phyloP scores from a whole-genome alignment of 176 grass and related monocot genomes.

The Carex cristatella region DNA sequence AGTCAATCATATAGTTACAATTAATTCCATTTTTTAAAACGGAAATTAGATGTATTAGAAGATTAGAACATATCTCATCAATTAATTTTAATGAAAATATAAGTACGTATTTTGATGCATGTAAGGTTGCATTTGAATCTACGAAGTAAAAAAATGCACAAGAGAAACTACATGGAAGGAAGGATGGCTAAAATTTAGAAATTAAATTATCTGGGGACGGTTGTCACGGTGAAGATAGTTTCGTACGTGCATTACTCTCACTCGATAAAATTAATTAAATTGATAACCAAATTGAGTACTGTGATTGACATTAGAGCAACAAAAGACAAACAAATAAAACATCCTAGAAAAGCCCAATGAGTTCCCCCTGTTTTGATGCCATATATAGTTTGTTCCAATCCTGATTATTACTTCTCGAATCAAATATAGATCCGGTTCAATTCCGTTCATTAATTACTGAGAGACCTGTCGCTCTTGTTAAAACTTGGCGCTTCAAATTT shows the following conservation, averaged over 20 bases:
- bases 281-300: not conserved
- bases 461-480: not conserved
- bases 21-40: too few relatives aligned
- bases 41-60: too few relatives aligned
- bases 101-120: too few relatives aligned
- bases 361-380: not conserved
- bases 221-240: not conserved
- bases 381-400: not conserved
- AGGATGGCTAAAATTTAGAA: not conserved
- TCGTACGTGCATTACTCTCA: not conserved
- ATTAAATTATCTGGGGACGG: not conserved
- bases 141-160: not conserved
- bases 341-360: not conserved
- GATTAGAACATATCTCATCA: too few relatives aligned
- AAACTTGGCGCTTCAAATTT: not conserved
- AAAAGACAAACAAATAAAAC: not conserved
- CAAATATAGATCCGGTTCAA: not conserved
- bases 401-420: not conserved
- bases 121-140: not conserved
- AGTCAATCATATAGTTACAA: too few relatives aligned
- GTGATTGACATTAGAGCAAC: not conserved
- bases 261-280: not conserved
- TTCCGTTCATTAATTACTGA: not conserved
- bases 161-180: not conserved
- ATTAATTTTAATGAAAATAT: too few relatives aligned